phyloP scores from a whole-genome alignment of 371 early-diverging fungal species.

The Circinella umbellata region DNA sequence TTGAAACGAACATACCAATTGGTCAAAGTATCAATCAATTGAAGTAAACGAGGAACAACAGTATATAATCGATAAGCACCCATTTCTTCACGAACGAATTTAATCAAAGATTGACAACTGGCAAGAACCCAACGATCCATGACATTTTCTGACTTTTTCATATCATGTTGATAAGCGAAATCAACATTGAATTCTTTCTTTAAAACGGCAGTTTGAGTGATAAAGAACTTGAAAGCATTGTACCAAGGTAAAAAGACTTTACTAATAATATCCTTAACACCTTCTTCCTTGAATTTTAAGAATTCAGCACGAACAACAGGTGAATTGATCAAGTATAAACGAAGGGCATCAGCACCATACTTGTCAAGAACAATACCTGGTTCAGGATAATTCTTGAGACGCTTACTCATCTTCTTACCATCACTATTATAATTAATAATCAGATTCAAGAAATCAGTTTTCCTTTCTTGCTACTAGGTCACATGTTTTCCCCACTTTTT shows the following conservation, averaged over 20 bases:
- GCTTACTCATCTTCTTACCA: slow-evolving; percentile 99
- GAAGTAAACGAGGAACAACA: slow-evolving; percentile 90
- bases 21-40: slow-evolving; percentile 95
- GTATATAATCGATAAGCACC: slow-evolving; percentile 96
- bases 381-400: slow-evolving; percentile 99
- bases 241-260: slow-evolving; percentile 99
- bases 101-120: slow-evolving; percentile 90
- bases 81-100: slow-evolving; percentile 94
- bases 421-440: slow-evolving; percentile 59
- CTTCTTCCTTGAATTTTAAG: slow-evolving; percentile 97
- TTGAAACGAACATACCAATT: slow-evolving; percentile 99
- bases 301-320: slow-evolving; percentile 99
- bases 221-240: slow-evolving; percentile 98
- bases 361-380: slow-evolving; percentile 87
- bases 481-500: no score
- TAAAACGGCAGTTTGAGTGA: slow-evolving; percentile 85
- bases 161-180: slow-evolving; percentile 76
- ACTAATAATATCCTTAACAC: slow-evolving; percentile 97
- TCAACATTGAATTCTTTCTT: slow-evolving; percentile 87
- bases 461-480: background rate
- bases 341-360: slow-evolving; percentile 99
- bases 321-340: slow-evolving; percentile 98
- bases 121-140: slow-evolving; percentile 99
- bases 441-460: background rate
- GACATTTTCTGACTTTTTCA: slow-evolving; percentile 80